Evolutionary conservation across 192 early-diverging fungal genomes (phyloP).

Genomic region (Pilobolus umbonatus): DNA sequence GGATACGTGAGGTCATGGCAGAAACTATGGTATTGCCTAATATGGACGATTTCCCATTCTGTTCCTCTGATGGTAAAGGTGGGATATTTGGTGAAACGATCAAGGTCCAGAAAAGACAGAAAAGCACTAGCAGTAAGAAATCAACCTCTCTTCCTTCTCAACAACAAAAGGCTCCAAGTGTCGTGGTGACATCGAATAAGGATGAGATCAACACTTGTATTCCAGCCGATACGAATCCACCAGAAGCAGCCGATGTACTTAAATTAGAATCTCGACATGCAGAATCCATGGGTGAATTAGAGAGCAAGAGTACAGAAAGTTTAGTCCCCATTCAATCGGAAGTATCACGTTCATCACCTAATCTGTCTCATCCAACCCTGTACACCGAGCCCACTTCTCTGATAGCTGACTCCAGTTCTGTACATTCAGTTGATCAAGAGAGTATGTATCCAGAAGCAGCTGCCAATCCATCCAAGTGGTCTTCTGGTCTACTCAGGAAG

Average conservation of each 20-base stretch:
- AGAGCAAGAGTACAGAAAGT: not conserved
- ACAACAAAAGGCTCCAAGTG: not conserved
- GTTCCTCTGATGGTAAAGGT: slow-evolving; percentile 51
- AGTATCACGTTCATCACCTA: not conserved
- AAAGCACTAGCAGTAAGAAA: not conserved
- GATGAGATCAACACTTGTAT: not conserved
- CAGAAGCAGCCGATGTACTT: not conserved
- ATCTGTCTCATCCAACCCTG: not conserved
- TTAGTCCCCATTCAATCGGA: slow-evolving; percentile 1
- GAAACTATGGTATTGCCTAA: slow-evolving; percentile 83
- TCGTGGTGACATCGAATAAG: not conserved
- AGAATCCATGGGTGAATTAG: slow-evolving; percentile 3
- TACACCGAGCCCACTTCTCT: too few relatives aligned
- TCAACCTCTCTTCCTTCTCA: not conserved
- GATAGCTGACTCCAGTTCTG: not conserved
- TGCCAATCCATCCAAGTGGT: not conserved
- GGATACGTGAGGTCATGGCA: slow-evolving; percentile 77
- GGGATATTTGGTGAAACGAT: slow-evolving; percentile 42
- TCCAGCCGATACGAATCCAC: not conserved
- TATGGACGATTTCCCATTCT: slow-evolving; percentile 87
- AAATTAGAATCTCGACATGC: slow-evolving; percentile 13
- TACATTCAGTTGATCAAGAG: not conserved
- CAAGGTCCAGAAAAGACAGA: not conserved
- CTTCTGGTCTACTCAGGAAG: not conserved
- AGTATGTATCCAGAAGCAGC: not conserved